Evolutionary conservation across 805 yeast species (phyloP), one percentile per base, ranked within the genome.

Genomic region (Millerozyma acaciae): DNA sequence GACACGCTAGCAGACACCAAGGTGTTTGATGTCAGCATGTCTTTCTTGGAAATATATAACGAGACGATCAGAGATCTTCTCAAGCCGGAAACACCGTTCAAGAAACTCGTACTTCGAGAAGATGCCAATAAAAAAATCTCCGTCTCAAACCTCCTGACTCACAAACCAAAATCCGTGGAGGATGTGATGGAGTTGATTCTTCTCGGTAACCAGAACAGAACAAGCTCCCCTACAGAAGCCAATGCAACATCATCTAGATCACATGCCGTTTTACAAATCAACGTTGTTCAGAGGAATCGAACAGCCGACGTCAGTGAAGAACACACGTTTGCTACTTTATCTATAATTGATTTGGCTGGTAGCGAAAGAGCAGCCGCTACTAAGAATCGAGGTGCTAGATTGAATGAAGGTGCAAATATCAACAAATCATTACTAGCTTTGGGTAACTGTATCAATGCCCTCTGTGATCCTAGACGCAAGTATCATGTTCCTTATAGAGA

Each of bases 311-410:
- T 84, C 13, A 66, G 65, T 10, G 86, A 83, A 48, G 71, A 78
- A 20, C 89, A 81, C 43, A 76, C 80, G 0, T 79, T 74, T 59
- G 88, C 95, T 0, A 85, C 95, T 0, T 62, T 89, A 19, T 82
- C 93, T 1, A 82, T 90, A 17, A 89, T 90, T 30, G 97, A 90
- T 56, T 61, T 90, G 28, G 97, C 97, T 0, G 97, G 97, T 4
- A 84, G 95, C 57, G 97, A 90, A 60, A 67, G 97, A 26, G 97
- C 97, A 0, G 79, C 93, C 0, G 83, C 93, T 0, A 88, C 97
- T 0, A 77, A 75, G 44, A 90, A 90, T 55, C 60, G 87, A 28
- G 97, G 97, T 0, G 75, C 70, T 19, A 62, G 96, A 30, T 67
- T 90, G 9, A 75, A 76, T 35, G 97, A 90, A 55, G 97, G 97